These are phyloP conservation scores for Ochetophila trinervis DNA, from an alignment of 306 rosid genomes.

Conservation along the genomic window DNA sequence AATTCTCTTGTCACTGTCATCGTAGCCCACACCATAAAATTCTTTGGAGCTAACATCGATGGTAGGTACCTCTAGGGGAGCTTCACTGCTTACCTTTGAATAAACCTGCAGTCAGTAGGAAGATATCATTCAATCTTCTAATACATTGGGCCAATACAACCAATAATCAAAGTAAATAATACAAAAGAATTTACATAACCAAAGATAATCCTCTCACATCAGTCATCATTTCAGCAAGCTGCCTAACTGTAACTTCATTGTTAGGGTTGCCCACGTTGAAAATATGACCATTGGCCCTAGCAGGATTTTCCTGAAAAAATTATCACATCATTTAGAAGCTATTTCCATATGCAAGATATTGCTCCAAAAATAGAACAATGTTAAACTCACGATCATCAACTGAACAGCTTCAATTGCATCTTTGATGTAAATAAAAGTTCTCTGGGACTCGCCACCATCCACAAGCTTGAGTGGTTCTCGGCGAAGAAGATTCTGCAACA, in stretches of 20 bases:
- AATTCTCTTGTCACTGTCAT: constrained; percentile 91
- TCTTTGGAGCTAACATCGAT: constrained; percentile 82
- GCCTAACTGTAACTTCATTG: constrained; percentile 95
- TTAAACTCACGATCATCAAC: constrained; percentile 71
- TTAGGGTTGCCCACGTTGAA: constrained; percentile 94
- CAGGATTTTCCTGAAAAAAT: constrained; percentile 75
- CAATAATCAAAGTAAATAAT: no score
- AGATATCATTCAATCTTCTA: background rate
- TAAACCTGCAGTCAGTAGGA: constrained; percentile 54
- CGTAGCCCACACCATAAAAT: constrained; percentile 89
- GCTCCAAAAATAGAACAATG: background rate
- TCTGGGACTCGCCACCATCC: constrained; percentile 91
- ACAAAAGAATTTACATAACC: background rate
- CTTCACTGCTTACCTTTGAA: constrained; percentile 74
- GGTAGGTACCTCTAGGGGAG: constrained; percentile 54
- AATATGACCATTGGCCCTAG: constrained; percentile 80
- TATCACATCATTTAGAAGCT: constrained; percentile 11
- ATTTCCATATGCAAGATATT: background rate
- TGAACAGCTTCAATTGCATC: constrained; percentile 94
- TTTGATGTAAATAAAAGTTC: constrained; percentile 81
- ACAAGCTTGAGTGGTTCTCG: constrained; percentile 91
- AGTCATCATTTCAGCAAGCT: constrained; percentile 93
- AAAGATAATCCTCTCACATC: constrained; percentile 44
- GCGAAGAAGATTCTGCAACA: constrained; percentile 81
- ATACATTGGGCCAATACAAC: background rate